phyloP scores from a whole-genome alignment of 169 alveolate species.

The Cryptosporidium ryanae region DNA sequence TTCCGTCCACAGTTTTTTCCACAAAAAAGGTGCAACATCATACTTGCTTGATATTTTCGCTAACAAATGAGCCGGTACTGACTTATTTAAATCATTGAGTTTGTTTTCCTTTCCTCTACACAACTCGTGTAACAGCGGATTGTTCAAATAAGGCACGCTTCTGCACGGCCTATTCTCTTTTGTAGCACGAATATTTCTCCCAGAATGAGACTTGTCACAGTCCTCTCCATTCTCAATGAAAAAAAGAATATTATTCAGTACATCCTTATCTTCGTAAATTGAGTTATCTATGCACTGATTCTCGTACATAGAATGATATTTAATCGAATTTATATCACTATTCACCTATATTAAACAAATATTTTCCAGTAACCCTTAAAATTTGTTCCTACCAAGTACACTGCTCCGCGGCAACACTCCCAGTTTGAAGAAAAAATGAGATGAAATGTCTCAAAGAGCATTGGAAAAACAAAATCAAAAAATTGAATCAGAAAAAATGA shows the following conservation, averaged over 20 bases:
- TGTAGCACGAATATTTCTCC: neutral
- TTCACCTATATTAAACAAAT: too few species aligned
- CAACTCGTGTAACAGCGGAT: conserved; percentile 61
- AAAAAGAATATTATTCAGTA: conserved; percentile 14
- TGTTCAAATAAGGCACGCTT: conserved; percentile 42
- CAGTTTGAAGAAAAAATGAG: too few species aligned
- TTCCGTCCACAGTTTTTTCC: conserved; percentile 61
- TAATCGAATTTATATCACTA: neutral
- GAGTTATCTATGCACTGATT: neutral
- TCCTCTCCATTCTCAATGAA: conserved; percentile 3
- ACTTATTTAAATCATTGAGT: conserved; percentile 32
- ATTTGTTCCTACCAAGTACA: too few species aligned
- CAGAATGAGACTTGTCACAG: too few species aligned
- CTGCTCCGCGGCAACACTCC: too few species aligned
- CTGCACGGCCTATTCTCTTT: neutral
- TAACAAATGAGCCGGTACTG: conserved; percentile 38
- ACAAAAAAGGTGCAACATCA: conserved; percentile 32
- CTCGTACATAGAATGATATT: conserved; percentile 19
- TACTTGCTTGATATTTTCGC: conserved; percentile 37
- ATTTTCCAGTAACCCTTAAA: neutral
- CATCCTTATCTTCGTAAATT: conserved; percentile 13
- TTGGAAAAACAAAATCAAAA: neutral
- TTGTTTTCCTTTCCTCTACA: conserved; percentile 61
- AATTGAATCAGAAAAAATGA: neutral
- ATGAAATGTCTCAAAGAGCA: neutral